Percentiles rank a stretch among this genome's conserved stretches.
These are phyloP conservation scores for Populus davidiana DNA, from an alignment of 345 rosid species.

Conservation along the genomic window DNA sequence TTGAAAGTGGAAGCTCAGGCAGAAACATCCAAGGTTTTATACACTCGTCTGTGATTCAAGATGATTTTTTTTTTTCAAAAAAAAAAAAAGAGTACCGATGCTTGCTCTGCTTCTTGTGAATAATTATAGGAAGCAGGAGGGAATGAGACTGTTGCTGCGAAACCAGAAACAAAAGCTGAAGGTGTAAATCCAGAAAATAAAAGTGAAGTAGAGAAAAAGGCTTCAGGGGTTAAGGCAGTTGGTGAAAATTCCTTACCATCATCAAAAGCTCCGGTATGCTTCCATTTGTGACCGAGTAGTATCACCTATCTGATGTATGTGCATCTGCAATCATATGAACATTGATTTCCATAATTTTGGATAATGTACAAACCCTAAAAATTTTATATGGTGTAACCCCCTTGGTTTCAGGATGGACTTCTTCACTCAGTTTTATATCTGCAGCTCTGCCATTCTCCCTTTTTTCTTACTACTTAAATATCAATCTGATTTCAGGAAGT, in stretches of 20 bases:
- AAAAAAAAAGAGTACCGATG: neutral
- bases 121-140: slow-evolving; percentile 40
- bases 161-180: slow-evolving; percentile 43
- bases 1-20: slow-evolving; percentile 50
- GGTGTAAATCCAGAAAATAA: slow-evolving; percentile 34
- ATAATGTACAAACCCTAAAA: neutral
- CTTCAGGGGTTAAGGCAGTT: slow-evolving; percentile 37
- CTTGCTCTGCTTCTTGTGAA: neutral
- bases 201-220: slow-evolving; percentile 43
- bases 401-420: neutral
- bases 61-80: neutral
- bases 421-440: neutral
- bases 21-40: slow-evolving; percentile 42
- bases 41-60: neutral
- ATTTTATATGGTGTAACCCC: neutral
- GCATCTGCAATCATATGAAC: neutral
- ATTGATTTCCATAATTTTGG: neutral
- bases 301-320: neutral
- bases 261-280: slow-evolving; percentile 47
- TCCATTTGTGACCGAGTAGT: neutral
- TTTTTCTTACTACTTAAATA: neutral
- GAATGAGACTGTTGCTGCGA: slow-evolving; percentile 22
- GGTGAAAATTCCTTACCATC: slow-evolving; percentile 30
- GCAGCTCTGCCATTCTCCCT: neutral
- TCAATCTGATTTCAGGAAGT: slow-evolving; percentile 46